These are phyloP conservation scores for Apophysomyces elegans DNA, from an alignment of 371 early-diverging fungal species.

Conservation along the genomic window DNA sequence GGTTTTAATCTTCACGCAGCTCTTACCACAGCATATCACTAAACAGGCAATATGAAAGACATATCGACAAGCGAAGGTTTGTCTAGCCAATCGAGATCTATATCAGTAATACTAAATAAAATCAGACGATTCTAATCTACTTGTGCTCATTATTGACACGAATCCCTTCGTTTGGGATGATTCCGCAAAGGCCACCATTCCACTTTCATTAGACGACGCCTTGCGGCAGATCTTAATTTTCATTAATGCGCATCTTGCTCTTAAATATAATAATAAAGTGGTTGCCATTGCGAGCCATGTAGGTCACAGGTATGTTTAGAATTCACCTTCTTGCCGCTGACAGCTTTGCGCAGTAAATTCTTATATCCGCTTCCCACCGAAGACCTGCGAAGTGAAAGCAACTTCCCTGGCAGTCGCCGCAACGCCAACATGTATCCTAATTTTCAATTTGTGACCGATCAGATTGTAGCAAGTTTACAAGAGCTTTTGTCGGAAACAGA, in stretches of 20 bases:
- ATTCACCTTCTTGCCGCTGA: not conserved
- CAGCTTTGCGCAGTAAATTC: constrained; percentile 48
- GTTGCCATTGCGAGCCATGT: constrained; percentile 79
- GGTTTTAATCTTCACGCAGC: too few relatives aligned
- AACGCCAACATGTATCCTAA: constrained; percentile 68
- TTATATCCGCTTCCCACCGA: constrained; percentile 56
- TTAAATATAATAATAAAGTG: constrained; percentile 82
- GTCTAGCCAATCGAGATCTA: not conserved
- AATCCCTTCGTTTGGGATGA: constrained; percentile 78
- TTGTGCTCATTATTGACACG: constrained; percentile 78
- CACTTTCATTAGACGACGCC: constrained; percentile 67
- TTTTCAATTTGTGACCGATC: constrained; percentile 64
- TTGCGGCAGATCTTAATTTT: constrained; percentile 81
- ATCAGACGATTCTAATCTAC: constrained; percentile 72
- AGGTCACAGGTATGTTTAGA: constrained; percentile 40
- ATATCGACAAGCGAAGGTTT: constrained; percentile 38
- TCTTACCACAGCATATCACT: not conserved
- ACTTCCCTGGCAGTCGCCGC: constrained; percentile 29
- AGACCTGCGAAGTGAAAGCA: constrained; percentile 22
- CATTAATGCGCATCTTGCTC: constrained; percentile 87
- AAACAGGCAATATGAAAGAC: constrained; percentile 36
- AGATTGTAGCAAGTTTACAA: constrained; percentile 53
- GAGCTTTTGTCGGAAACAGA: constrained; percentile 47
- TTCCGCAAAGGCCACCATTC: constrained; percentile 50
- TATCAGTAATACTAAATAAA: not conserved